phyloP scores from a whole-genome alignment of 2,329 filamentous ascomycete species.

The Furcasterigmium sp. region DNA sequence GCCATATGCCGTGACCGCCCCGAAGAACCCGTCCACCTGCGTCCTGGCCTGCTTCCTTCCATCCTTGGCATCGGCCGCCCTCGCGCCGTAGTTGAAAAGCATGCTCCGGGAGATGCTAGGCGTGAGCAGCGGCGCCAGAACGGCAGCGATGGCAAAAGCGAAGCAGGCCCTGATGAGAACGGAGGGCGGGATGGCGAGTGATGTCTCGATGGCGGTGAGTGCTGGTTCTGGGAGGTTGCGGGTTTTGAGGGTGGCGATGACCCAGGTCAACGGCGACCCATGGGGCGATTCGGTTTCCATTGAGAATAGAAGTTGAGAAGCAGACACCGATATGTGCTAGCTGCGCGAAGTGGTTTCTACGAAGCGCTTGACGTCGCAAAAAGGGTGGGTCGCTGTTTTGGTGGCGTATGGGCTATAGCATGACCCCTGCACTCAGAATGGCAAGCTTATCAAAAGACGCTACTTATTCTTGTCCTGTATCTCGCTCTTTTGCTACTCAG shows the following conservation, averaged over 20 bases:
- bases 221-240: background rate
- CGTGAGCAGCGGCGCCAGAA: slow-evolving; percentile 36
- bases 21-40: slow-evolving; percentile 7
- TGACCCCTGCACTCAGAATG: too few species aligned
- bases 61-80: slow-evolving; percentile 16
- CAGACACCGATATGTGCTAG: too few species aligned
- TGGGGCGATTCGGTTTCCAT: too few species aligned
- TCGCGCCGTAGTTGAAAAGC: slow-evolving; percentile 47
- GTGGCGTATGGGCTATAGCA: too few species aligned
- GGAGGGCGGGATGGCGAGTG: background rate
- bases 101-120: slow-evolving; percentile 37
- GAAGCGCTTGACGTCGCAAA: too few species aligned
- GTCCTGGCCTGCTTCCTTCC: slow-evolving; percentile 11
- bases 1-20: slow-evolving; percentile 26
- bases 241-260: background rate
- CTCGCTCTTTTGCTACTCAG: too few species aligned
- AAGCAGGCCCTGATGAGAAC: slow-evolving; percentile 28
- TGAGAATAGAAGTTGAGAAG: too few species aligned
- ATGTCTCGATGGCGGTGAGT: background rate
- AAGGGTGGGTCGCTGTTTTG: too few species aligned
- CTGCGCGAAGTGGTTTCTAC: too few species aligned
- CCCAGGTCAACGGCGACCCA: too few species aligned
- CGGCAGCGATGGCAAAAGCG: slow-evolving; percentile 30
- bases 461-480: too few species aligned
- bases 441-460: too few species aligned